Conservation (phyloP, 2,329 filamentous ascomycete species). For the Sclerotinia borealis region DNA sequence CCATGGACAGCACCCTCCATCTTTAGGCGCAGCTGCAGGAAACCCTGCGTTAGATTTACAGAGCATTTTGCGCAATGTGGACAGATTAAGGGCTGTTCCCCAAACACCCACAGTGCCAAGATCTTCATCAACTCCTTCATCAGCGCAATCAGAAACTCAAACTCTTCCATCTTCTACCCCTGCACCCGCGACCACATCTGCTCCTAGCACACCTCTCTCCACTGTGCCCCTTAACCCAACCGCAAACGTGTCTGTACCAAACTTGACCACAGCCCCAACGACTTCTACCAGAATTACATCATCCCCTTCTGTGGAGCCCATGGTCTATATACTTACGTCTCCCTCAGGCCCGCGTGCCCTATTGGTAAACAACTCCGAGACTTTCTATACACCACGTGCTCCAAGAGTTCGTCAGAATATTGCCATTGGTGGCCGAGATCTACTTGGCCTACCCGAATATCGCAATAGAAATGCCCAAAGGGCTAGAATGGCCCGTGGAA, state of each 20-base stretch:
- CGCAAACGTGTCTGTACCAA: slow-evolving; percentile 8
- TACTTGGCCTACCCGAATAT: slow-evolving; percentile 23
- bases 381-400: slow-evolving; percentile 45
- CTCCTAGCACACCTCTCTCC: not conserved
- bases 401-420: slow-evolving; percentile 16
- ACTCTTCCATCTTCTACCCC: slow-evolving; percentile 9
- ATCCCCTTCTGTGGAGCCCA: slow-evolving; percentile 33
- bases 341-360: slow-evolving; percentile 54
- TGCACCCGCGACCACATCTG: not conserved
- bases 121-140: slow-evolving; percentile 16
- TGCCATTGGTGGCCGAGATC: not conserved
- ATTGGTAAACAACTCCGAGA: slow-evolving; percentile 47
- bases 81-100: slow-evolving; percentile 20
- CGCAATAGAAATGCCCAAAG: slow-evolving; percentile 24
- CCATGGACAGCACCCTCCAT: slow-evolving; percentile 13
- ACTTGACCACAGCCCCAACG: slow-evolving; percentile 8
- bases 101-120: slow-evolving; percentile 19
- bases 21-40: not conserved
- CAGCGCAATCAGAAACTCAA: slow-evolving; percentile 9
- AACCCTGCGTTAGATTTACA: slow-evolving; percentile 26
- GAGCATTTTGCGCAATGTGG: slow-evolving; percentile 24
- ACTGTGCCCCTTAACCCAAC: not conserved
- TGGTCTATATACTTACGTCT: slow-evolving; percentile 56
- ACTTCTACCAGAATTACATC: slow-evolving; percentile 14
- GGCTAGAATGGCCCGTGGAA: slow-evolving; percentile 16